These are phyloP conservation scores for Cordyceps pruinosa DNA, from an alignment of 2,329 filamentous ascomycete species.

Conservation along the genomic window DNA sequence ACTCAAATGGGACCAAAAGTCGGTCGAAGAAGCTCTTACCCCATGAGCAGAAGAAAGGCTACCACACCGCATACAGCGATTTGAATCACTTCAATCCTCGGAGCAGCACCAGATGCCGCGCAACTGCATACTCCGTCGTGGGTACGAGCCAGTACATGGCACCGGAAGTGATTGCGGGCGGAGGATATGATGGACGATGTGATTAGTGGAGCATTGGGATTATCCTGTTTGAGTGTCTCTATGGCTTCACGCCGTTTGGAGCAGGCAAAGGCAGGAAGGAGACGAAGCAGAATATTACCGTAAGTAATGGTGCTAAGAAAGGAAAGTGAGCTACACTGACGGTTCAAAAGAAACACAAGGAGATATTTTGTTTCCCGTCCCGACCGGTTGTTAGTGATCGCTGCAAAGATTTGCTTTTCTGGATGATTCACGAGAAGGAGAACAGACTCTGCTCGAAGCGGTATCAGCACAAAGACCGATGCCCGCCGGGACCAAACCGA, in stretches of 20 bases:
- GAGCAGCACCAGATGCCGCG: conserved; percentile 60
- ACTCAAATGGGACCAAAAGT: conserved; percentile 33
- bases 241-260: conserved; percentile 85
- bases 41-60: conserved; percentile 27
- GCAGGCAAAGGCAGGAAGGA: conserved; percentile 68
- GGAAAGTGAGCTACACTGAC: conserved; percentile 9
- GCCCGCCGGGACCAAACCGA: conserved; percentile 17
- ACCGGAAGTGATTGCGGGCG: conserved; percentile 78
- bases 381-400: conserved; percentile 58
- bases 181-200: conserved; percentile 83
- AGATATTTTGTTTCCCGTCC: conserved; percentile 63
- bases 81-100: conserved; percentile 37
- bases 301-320: conserved; percentile 32
- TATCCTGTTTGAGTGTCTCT: conserved; percentile 91
- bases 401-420: conserved; percentile 70
- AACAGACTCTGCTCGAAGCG: conserved; percentile 66
- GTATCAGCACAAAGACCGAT: conserved; percentile 61
- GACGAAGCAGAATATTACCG: conserved; percentile 81
- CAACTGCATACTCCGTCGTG: conserved; percentile 76
- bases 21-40: conserved; percentile 25
- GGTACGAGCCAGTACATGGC: conserved; percentile 99
- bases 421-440: conserved; percentile 67
- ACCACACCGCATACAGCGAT: conserved; percentile 20
- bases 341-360: conserved; percentile 63
- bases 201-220: conserved; percentile 97